phyloP scores from a whole-genome alignment of 192 early-diverging fungal species.

The Backusella circina region DNA sequence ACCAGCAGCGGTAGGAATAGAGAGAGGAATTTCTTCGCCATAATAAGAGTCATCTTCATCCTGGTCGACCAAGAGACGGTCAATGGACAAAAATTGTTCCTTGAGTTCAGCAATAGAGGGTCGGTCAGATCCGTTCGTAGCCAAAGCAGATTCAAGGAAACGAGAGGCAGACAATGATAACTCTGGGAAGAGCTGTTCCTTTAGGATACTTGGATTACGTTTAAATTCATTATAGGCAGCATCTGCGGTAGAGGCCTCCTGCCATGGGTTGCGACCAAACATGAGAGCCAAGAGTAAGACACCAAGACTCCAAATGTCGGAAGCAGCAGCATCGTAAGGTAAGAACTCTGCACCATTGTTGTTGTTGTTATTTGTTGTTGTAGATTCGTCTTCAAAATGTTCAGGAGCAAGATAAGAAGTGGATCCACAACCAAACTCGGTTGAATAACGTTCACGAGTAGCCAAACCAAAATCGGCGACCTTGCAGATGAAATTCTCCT shows the following conservation, averaged over 20 bases:
- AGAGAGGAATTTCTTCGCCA: constrained; percentile 1
- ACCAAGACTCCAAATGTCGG: constrained; percentile 78
- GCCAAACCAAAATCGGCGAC: constrained; percentile 92
- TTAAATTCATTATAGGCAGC: constrained; percentile 48
- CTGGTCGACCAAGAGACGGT: constrained; percentile 4
- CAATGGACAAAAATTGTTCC: constrained; percentile 17
- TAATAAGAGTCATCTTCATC: constrained; percentile 14
- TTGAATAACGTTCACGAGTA: constrained; percentile 66
- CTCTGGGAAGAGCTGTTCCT: constrained; percentile 48
- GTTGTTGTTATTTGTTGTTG: not conserved
- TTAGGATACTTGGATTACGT: constrained; percentile 44
- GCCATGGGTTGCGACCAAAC: constrained; percentile 84
- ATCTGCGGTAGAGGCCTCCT: constrained; percentile 47
- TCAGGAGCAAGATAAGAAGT: constrained; percentile 88
- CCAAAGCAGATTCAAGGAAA: constrained; percentile 43
- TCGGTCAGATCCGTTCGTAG: constrained; percentile 43
- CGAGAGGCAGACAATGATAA: constrained; percentile 37
- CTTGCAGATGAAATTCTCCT: constrained; percentile 48
- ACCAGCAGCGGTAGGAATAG: constrained; percentile 23
- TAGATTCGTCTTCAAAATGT: constrained; percentile 33
- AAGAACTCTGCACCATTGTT: constrained; percentile 18
- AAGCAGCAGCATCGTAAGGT: constrained; percentile 54
- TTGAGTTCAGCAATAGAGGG: constrained; percentile 32
- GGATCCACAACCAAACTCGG: constrained; percentile 85
- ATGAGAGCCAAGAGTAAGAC: constrained; percentile 73